Base-by-base conservation (phyloP, 2,329 filamentous ascomycete species). In the Phialophora expanda region DNA sequence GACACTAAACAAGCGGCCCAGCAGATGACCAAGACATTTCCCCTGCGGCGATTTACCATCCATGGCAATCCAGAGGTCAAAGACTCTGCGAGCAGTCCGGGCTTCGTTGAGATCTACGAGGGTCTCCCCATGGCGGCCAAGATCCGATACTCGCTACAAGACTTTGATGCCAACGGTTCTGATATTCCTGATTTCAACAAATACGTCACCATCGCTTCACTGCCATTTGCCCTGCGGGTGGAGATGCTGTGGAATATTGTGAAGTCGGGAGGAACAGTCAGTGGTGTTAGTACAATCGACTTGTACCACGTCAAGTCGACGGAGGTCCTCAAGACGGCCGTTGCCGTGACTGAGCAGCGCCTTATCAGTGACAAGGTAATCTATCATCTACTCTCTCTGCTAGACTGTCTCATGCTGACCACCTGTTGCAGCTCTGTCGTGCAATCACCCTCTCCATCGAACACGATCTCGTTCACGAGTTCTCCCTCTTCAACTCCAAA, bases 111-210 rank as follows among this genome's bases (percentile, higher is more conserved):
- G 24, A 28, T 55, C 51, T 55, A 55, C 28, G 51, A 55, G 51
- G 51, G 51, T 2, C 51, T 55, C 12, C 51, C 51, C 17, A 7
- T 55, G 51, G 22, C 51, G 22, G 24, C 51, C 14, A 55, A 55
- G 51, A 55, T 55, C 51, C 51, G 51, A n/a, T 55, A 55, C 12
- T 55, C 51, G 22, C 51, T 55, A 17, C 51, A 55, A 32, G 51
- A 55, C 28, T 55, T 55, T 20, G 51, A 55, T 24, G 28, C 17
- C n/a, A 55, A 28, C 17, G 2, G 17, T 17, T 2, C 51, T 28
- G 51, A 55, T 7, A 55, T 55, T 24, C 51, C 51, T 1, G 51
- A 55, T 24, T 55, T 55, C 51, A 55, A 55, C 51, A 55, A 55
- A 32, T 55, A 26, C 24, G 51, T 32, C 22, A 55, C 24, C 51